phyloP scores from a whole-genome alignment of 257 asterid genomes.

The Cruciata laevipes region DNA sequence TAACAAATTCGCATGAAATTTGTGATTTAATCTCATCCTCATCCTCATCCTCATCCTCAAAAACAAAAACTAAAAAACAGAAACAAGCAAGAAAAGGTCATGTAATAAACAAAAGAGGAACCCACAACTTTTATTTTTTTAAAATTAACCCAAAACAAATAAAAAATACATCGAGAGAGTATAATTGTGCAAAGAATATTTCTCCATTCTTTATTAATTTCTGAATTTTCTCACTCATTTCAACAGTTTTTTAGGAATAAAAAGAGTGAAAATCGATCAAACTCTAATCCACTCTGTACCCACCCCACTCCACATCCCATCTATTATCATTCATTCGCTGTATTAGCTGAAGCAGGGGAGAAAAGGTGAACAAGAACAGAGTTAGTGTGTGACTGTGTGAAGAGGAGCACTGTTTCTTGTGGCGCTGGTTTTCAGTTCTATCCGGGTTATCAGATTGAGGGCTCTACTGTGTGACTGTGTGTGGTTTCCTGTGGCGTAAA shows the following conservation, averaged over 20 bases:
- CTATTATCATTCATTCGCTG: constrained; percentile 2
- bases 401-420: not conserved
- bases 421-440: not conserved
- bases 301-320: constrained; percentile 24
- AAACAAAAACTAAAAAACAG: not conserved
- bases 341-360: not conserved
- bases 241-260: not conserved
- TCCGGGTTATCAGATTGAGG: not conserved
- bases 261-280: constrained; percentile 7
- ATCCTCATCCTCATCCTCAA: not conserved
- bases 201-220: not conserved
- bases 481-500: not conserved
- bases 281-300: constrained; percentile 14
- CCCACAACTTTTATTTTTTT: not conserved
- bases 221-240: not conserved
- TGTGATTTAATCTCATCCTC: not conserved
- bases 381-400: not conserved
- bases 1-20: not conserved
- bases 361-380: not conserved
- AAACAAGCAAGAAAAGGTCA: not conserved
- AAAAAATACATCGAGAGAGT: not conserved
- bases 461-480: not conserved
- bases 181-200: constrained; percentile 4
- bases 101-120: not conserved
- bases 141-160: not conserved